A percentile compares a stretch with the other conserved stretches of the same genome.
These are phyloP conservation scores for Terana coerulea DNA, from an alignment of 768 basidiomycete genomes.

Conservation along the genomic window DNA sequence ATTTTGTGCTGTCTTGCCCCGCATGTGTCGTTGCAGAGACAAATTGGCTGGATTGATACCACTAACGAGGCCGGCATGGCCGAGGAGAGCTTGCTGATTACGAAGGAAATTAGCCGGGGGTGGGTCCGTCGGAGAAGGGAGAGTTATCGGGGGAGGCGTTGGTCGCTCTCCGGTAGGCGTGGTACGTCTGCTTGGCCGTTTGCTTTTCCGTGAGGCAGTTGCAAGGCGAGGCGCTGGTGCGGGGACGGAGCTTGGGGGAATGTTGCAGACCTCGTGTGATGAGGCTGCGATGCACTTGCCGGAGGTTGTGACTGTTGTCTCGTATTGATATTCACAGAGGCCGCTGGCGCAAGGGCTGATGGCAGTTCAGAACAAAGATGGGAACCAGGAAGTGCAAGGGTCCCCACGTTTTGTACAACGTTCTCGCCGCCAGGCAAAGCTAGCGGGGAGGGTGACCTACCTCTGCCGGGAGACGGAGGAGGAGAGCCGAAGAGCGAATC, in stretches of 20 bases:
- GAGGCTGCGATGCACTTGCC: slow-evolving; percentile 13
- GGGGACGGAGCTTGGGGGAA: slow-evolving; percentile 16
- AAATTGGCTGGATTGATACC: slow-evolving; percentile 58
- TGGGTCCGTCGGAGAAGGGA: slow-evolving; percentile 61
- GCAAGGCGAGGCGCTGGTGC: slow-evolving; percentile 22
- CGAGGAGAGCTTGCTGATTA: slow-evolving; percentile 68
- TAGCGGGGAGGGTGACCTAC: slow-evolving; percentile 72
- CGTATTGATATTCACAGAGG: slow-evolving; percentile 20
- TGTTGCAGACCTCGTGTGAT: slow-evolving; percentile 10
- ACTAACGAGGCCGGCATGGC: slow-evolving; percentile 67
- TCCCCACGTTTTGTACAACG: slow-evolving; percentile 86
- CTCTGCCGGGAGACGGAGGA: slow-evolving; percentile 65
- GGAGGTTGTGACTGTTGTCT: slow-evolving; percentile 20
- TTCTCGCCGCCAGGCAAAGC: slow-evolving; percentile 50
- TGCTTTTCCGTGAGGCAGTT: slow-evolving; percentile 29
- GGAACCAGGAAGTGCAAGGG: slow-evolving; percentile 98
- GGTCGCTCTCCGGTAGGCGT: slow-evolving; percentile 37
- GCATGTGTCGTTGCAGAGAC: slow-evolving; percentile 33
- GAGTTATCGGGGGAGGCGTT: slow-evolving; percentile 49
- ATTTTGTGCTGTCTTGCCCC: slow-evolving; percentile 54
- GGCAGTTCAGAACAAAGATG: slow-evolving; percentile 84
- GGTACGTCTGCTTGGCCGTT: slow-evolving; percentile 30
- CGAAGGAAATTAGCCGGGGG: slow-evolving; percentile 68
- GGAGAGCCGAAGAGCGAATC: slow-evolving; percentile 82
- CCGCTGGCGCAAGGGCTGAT: slow-evolving; percentile 43